phyloP scores from a whole-genome alignment of 2,329 filamentous ascomycete species.

The Lachnellula cervina region DNA sequence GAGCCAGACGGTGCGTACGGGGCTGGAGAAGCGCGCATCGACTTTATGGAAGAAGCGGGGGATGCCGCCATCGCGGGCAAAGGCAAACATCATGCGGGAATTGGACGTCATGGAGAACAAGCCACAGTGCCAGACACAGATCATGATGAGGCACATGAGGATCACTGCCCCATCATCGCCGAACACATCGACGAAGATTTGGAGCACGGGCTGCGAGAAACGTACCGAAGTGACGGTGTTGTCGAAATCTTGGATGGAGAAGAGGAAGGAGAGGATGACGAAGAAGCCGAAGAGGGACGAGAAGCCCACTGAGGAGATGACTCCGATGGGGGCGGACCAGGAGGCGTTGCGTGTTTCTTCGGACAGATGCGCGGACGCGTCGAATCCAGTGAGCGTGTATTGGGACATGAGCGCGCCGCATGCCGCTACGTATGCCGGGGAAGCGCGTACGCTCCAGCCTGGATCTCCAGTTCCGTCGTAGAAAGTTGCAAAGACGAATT shows the following conservation, averaged over 20 bases:
- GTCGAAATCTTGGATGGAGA: constrained; percentile 54
- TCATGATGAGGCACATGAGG: constrained; percentile 50
- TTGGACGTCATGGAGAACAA: constrained; percentile 54
- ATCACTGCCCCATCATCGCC: constrained; percentile 51
- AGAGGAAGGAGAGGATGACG: constrained; percentile 51
- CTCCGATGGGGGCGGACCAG: constrained; percentile 53
- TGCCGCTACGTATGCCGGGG: constrained; percentile 49
- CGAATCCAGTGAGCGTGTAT: constrained; percentile 51
- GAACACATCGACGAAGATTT: constrained; percentile 54
- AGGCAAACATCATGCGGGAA: constrained; percentile 56
- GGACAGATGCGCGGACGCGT: constrained; percentile 51
- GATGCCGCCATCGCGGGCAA: constrained; percentile 51
- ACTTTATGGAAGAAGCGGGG: constrained; percentile 51
- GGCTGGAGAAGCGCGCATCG: constrained; percentile 44
- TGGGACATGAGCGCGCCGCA: constrained; percentile 51
- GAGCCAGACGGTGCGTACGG: constrained; percentile 51
- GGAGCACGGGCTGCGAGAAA: constrained; percentile 50
- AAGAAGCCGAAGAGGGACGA: constrained; percentile 55
- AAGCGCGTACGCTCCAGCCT: constrained; percentile 50
- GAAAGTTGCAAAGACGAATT: constrained; percentile 51
- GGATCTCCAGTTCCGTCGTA: constrained; percentile 47
- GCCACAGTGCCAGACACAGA: constrained; percentile 58
- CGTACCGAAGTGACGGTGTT: constrained; percentile 34
- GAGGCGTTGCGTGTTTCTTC: constrained; percentile 54
- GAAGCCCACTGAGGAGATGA: constrained; percentile 52